Evolutionary conservation across 2,329 filamentous ascomycete species (phyloP).

Genomic region (Stachybotrys echinatus): DNA sequence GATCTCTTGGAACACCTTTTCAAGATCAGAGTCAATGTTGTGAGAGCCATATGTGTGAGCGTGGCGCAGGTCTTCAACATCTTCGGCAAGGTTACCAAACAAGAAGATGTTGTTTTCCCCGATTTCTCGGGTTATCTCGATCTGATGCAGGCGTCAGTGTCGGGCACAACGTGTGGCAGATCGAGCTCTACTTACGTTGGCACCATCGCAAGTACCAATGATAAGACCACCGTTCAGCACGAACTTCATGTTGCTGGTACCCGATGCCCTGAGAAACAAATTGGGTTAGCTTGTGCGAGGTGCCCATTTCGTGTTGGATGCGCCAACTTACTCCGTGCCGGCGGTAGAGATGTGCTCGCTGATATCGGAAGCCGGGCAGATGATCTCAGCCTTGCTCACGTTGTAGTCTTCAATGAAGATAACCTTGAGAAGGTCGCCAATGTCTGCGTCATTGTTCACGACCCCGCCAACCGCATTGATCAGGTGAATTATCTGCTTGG

Average conservation of each 20-base stretch:
- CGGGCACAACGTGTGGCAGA: background rate
- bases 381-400: conserved; percentile 98
- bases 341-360: conserved; percentile 99
- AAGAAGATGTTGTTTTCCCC: conserved; percentile 98
- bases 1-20: conserved; percentile 80
- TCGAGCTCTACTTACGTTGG: conserved; percentile 64
- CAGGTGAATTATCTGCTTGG: conserved; percentile 96
- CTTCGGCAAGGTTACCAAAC: conserved; percentile 91
- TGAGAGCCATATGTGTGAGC: conserved; percentile 79
- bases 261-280: conserved; percentile 48
- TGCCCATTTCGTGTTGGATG: no score
- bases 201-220: conserved; percentile 96
- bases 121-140: conserved; percentile 96
- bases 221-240: conserved; percentile 95
- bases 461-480: conserved; percentile 88
- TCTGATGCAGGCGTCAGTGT: conserved; percentile 37
- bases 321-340: conserved; percentile 68
- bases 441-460: conserved; percentile 86
- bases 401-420: conserved; percentile 98
- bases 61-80: conserved; percentile 94
- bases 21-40: conserved; percentile 69
- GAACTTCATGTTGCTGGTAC: conserved; percentile 99
- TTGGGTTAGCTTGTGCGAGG: conserved; percentile 9
- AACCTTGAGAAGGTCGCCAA: conserved; percentile 93
- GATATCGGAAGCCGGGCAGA: conserved; percentile 88